Conservation (phyloP, 139 green algal species). For the Picochlorum sp. region DNA sequence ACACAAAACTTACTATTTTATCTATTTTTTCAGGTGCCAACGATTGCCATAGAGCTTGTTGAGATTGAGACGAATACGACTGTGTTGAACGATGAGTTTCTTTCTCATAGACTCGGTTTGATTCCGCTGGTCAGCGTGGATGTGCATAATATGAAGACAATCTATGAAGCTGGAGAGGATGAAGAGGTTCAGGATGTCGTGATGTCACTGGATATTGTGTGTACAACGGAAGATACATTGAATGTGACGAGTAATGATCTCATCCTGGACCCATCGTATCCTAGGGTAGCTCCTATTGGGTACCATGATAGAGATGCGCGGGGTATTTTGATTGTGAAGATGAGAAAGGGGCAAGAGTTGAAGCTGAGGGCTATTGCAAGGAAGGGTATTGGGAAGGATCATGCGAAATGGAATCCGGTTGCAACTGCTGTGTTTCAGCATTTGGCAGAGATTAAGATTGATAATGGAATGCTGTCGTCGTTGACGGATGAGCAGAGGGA, state of each 20-base stretch:
- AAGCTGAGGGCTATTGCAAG: conserved; percentile 72
- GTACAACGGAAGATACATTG: conserved; percentile 51
- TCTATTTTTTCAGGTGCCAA: conserved; percentile 65
- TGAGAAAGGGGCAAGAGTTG: conserved; percentile 75
- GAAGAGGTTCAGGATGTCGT: conserved; percentile 47
- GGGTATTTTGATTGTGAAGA: conserved; percentile 80
- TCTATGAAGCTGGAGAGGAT: conserved; percentile 38
- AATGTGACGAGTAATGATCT: conserved; percentile 58
- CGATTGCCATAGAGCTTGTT: conserved; percentile 96
- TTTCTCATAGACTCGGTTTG: conserved; percentile 78
- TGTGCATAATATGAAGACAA: conserved; percentile 52
- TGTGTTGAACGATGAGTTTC: conserved; percentile 95
- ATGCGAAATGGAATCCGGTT: conserved; percentile 96
- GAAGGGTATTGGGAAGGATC: conserved; percentile 94
- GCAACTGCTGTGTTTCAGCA: conserved; percentile 74
- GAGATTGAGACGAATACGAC: conserved; percentile 96
- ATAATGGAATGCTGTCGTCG: conserved; percentile 62
- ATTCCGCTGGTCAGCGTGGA: conserved; percentile 69
- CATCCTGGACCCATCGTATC: conserved; percentile 17
- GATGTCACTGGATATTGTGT: conserved; percentile 52
- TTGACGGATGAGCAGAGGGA: conserved; percentile 66
- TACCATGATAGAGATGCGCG: conserved; percentile 20
- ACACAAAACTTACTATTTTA: too few relatives aligned
- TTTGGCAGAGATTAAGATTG: conserved; percentile 80
- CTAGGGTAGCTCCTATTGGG: conserved; percentile 33